Evolutionary conservation across 768 basidiomycete genomes (phyloP).

Genomic region (Termitomyces heimii): DNA sequence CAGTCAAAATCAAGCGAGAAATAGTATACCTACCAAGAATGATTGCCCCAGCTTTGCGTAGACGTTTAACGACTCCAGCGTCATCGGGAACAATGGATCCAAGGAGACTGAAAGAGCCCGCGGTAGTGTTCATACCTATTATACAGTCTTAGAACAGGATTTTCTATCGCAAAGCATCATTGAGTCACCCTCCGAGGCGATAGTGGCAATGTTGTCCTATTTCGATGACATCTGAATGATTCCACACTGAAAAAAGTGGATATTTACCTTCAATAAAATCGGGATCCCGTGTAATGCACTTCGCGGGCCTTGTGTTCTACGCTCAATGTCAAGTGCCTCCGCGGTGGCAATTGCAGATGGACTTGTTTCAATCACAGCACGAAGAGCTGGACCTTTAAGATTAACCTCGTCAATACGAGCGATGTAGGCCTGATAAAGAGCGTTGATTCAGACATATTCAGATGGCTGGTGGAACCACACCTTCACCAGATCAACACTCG

Average conservation of each 20-base stretch:
- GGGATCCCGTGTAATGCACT: conserved; percentile 51
- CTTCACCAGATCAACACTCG: conserved; percentile 59
- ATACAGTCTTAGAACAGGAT: neutral
- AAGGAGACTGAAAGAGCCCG: conserved; percentile 37
- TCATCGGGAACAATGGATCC: conserved; percentile 39
- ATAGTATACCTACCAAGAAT: conserved; percentile 28
- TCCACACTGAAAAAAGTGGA: neutral
- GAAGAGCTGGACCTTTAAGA: conserved; percentile 46
- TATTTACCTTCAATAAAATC: conserved; percentile 38
- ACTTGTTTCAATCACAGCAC: conserved; percentile 55
- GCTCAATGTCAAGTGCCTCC: conserved; percentile 40
- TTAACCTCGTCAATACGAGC: conserved; percentile 69
- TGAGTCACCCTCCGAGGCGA: conserved; percentile 34
- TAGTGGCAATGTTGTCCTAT: conserved; percentile 43
- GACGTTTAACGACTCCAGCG: conserved; percentile 37
- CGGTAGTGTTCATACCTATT: conserved; percentile 41
- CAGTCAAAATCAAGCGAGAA: neutral
- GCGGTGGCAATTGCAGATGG: conserved; percentile 47
- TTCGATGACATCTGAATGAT: neutral
- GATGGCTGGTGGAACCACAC: conserved; percentile 21
- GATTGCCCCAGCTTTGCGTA: conserved; percentile 38
- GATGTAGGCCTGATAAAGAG: conserved; percentile 49
- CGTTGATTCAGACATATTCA: neutral
- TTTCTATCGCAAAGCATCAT: neutral
- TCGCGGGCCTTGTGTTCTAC: conserved; percentile 34